Base-by-base conservation (phyloP, 352 stramenopile species). In the Pythium graminicola region DNA sequence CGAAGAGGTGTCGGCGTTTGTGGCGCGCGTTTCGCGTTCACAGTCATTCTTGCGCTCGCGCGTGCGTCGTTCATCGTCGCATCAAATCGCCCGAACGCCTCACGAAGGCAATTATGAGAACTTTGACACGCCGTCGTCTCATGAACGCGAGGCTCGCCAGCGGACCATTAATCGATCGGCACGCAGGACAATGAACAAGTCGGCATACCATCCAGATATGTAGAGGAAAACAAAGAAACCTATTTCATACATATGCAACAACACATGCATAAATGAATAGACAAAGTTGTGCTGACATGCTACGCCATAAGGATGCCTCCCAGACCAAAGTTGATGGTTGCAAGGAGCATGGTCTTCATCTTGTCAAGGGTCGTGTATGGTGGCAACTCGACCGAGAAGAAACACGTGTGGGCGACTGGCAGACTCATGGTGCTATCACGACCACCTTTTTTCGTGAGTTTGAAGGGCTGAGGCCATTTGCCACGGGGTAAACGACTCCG, bases 341-440 rank as follows among this genome's bases (percentile, higher is more conserved):
- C 93, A 27, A 97, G 73, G 28, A 98, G 65, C 69, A 96, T 95
- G 43, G 78, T 85, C 24, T 72, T 78, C 88, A 97, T 97, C 41
- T 82, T 84, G 24, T 96, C 82, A 36, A 85, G 73, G 2, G 84
- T 97, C 33, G 76, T 92, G 69, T 98, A 98, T 14, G 86, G 85
- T 26, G 93, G 93, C 24, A 98, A 61, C 62, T 98, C 93, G 46
- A 98, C 78, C 22, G 85, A 95, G 65, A 98, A 98, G 73, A 98
- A 98, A 67, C 93, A 98, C 39, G 93, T 97, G 69, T 98, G 93
- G 28, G 87, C 91, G 8, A 98, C 86, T 0, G 89, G 90, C n/a
- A 97, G 64, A 33, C 83, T 90, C 20, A 79, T 61, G 11, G 61
- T 86, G 46, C 70, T 74, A 60, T 96, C 86, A 19, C 86, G 82